Conservation (phyloP, 305 asterid genomes). For the Rubia tinctorum region DNA sequence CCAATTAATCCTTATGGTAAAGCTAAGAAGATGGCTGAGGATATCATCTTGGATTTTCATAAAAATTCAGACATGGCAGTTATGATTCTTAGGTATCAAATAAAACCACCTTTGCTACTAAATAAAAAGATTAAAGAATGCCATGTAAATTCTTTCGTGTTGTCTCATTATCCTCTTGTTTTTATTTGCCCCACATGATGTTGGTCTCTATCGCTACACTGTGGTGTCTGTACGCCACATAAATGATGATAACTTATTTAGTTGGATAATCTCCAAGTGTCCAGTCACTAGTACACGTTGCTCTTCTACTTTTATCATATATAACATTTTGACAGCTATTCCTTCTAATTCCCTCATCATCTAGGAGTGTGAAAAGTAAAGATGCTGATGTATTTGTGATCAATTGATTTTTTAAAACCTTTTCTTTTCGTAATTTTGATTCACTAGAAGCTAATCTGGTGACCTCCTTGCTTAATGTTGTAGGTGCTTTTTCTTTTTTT, state of each 20-base stretch:
- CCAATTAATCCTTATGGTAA: constrained; percentile 97
- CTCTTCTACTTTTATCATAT: not conserved
- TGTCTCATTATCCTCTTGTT: not conserved
- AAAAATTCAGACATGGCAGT: constrained; percentile 89
- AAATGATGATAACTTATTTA: not conserved
- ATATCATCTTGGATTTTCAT: constrained; percentile 86
- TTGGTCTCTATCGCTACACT: not conserved
- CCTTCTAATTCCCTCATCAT: not conserved
- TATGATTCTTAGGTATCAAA: constrained; percentile 76
- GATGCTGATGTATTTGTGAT: not conserved
- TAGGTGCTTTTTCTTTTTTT: no score
- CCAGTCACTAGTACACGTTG: not conserved
- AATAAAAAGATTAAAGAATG: not conserved
- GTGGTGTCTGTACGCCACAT: not conserved
- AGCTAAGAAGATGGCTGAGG: constrained; percentile 99
- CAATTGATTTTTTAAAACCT: not conserved
- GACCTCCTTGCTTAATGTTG: not conserved
- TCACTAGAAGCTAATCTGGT: not conserved
- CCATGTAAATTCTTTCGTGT: not conserved
- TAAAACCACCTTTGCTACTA: not conserved
- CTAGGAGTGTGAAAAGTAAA: not conserved
- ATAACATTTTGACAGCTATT: constrained; percentile 3
- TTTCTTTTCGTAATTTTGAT: not conserved
- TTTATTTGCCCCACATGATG: not conserved
- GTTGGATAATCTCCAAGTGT: not conserved